These are phyloP conservation scores for Calonectria crousiana DNA, from an alignment of 2,329 filamentous ascomycete genomes.

Conservation along the genomic window DNA sequence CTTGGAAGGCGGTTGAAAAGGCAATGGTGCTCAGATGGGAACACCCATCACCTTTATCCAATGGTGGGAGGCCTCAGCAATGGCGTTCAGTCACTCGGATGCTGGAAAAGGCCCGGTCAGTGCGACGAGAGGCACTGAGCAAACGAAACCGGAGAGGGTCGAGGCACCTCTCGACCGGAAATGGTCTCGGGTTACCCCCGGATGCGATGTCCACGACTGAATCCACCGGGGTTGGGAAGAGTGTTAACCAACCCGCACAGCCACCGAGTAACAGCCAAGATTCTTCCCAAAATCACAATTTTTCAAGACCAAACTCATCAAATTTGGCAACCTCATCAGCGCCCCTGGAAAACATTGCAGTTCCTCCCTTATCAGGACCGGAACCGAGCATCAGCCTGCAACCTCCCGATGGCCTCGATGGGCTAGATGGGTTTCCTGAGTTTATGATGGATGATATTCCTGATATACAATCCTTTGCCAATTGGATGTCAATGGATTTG, in stretches of 20 bases:
- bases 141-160: conserved; percentile 15
- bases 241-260: neutral
- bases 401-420: neutral
- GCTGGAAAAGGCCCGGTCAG: conserved; percentile 19
- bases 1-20: conserved; percentile 20
- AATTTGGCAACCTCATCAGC: neutral
- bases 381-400: neutral
- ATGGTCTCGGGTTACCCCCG: neutral
- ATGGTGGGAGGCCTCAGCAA: conserved; percentile 15
- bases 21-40: conserved; percentile 19
- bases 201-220: neutral
- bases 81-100: conserved; percentile 14
- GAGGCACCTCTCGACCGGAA: neutral
- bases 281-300: neutral
- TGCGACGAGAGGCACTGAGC: conserved; percentile 8
- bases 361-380: neutral
- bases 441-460: conserved; percentile 2
- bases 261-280: neutral
- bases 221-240: neutral
- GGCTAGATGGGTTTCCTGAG: neutral
- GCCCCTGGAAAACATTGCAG: neutral
- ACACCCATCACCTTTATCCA: conserved; percentile 6
- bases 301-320: neutral
- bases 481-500: conserved; percentile 13
- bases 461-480: neutral